Evolutionary conservation across 345 rosid genomes (phyloP).

Genomic region (Linum usitatissimum): DNA sequence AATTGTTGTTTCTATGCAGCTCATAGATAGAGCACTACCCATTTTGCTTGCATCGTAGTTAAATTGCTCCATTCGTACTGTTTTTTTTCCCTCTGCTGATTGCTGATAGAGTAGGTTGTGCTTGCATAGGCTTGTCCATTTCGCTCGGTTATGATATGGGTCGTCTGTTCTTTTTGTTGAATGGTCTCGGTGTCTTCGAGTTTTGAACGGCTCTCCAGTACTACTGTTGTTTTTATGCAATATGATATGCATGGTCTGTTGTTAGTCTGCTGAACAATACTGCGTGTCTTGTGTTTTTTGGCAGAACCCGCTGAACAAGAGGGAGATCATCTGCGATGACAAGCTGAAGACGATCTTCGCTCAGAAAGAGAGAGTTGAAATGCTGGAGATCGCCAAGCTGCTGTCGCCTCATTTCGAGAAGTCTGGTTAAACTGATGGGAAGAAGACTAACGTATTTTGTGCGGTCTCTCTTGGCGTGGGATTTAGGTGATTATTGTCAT

Average conservation of each 20-base stretch:
- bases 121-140: too few species aligned
- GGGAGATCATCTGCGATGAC: constrained; percentile 63
- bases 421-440: constrained; percentile 5
- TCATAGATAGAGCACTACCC: not conserved
- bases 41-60: not conserved
- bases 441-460: not conserved
- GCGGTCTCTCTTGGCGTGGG: not conserved
- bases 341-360: constrained; percentile 62
- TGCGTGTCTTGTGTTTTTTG: constrained; percentile 10
- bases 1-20: not conserved
- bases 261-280: not conserved
- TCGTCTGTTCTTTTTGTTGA: too few species aligned
- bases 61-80: too few species aligned
- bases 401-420: constrained; percentile 56
- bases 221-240: not conserved
- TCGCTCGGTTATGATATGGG: too few species aligned
- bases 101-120: too few species aligned
- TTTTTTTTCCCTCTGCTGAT: too few species aligned
- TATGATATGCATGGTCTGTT: not conserved
- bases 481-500: not conserved
- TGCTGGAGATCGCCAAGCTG: constrained; percentile 67
- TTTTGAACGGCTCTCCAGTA: not conserved
- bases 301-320: constrained; percentile 66
- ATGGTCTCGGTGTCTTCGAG: too few species aligned
- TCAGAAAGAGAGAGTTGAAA: constrained; percentile 57